Conservation (phyloP, 352 stramenopile genomes). For the Globisporangium parvum region DNA sequence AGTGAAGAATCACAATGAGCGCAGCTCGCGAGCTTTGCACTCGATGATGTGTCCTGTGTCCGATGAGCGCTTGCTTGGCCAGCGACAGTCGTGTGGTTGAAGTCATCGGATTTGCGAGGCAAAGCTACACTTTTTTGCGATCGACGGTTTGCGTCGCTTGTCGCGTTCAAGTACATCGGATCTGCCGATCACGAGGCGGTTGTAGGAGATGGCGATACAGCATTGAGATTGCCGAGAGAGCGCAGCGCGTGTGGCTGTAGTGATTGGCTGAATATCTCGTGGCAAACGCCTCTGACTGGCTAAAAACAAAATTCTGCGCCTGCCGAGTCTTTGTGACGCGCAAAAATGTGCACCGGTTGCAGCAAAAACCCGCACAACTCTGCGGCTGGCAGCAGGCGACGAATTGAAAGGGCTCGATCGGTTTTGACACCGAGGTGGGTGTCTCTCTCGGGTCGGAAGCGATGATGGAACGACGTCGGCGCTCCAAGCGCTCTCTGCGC, state of each 20-base stretch:
- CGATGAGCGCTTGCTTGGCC: neutral
- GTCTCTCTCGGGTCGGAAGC: too few relatives aligned
- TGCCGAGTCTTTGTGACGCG: neutral
- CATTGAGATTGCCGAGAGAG: neutral
- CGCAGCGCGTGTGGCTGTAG: neutral
- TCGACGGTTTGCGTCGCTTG: neutral
- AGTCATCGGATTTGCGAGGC: too few relatives aligned
- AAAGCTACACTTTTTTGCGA: conserved; percentile 4
- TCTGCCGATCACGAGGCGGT: neutral
- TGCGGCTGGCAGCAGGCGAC: too few relatives aligned
- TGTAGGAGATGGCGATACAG: neutral
- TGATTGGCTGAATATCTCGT: neutral
- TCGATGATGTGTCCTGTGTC: neutral
- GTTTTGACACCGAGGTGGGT: too few relatives aligned
- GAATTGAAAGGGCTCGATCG: too few relatives aligned
- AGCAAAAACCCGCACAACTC: too few relatives aligned
- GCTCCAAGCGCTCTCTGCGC: too few relatives aligned
- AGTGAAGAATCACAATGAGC: conserved; percentile 1
- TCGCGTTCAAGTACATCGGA: neutral
- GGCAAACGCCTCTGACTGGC: neutral
- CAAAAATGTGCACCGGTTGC: neutral
- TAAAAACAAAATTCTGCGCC: neutral
- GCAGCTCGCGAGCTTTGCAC: neutral
- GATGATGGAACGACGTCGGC: too few relatives aligned
- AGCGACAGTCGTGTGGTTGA: neutral